phyloP scores from a whole-genome alignment of 495 filamentous ascomycete genomes.

The Penicillium simplicissimum region DNA sequence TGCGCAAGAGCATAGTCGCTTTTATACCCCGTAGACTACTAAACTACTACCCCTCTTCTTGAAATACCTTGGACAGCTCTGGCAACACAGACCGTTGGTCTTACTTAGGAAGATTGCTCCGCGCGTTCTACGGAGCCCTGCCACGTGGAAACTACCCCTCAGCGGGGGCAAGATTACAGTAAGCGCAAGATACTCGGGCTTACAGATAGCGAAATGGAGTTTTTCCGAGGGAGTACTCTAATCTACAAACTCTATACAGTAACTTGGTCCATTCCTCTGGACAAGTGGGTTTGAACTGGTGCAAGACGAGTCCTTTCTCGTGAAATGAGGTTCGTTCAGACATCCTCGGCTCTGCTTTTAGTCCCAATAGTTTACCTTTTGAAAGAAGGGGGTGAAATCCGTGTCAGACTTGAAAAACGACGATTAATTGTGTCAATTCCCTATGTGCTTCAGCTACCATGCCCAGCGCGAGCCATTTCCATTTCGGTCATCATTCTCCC shows the following conservation, averaged over 20 bases:
- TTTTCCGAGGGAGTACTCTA: background rate
- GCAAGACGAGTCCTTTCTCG: too few relatives aligned
- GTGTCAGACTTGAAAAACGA: too few relatives aligned
- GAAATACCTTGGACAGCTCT: background rate
- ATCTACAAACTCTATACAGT: background rate
- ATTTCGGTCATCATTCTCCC: too few relatives aligned
- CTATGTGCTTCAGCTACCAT: too few relatives aligned
- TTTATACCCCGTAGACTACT: conserved; percentile 7
- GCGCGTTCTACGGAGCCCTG: background rate
- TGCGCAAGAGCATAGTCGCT: background rate
- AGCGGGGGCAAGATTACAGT: background rate
- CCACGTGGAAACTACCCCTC: background rate
- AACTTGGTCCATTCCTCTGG: background rate
- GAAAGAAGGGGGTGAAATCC: too few relatives aligned
- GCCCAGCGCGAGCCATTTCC: too few relatives aligned
- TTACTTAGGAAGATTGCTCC: conserved; percentile 5
- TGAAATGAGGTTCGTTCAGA: too few relatives aligned
- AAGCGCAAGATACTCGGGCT: background rate
- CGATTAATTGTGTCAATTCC: too few relatives aligned
- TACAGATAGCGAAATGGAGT: background rate
- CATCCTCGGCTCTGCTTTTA: too few relatives aligned
- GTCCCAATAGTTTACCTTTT: too few relatives aligned
- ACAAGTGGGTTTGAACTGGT: too few relatives aligned
- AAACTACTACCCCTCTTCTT: conserved; percentile 3
- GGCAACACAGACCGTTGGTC: conserved; percentile 1